Percentiles rank a stretch among this genome's conserved stretches.
These are phyloP conservation scores for Paraconiothyrium brasiliense DNA, from an alignment of 2,329 filamentous ascomycete genomes.

Conservation along the genomic window DNA sequence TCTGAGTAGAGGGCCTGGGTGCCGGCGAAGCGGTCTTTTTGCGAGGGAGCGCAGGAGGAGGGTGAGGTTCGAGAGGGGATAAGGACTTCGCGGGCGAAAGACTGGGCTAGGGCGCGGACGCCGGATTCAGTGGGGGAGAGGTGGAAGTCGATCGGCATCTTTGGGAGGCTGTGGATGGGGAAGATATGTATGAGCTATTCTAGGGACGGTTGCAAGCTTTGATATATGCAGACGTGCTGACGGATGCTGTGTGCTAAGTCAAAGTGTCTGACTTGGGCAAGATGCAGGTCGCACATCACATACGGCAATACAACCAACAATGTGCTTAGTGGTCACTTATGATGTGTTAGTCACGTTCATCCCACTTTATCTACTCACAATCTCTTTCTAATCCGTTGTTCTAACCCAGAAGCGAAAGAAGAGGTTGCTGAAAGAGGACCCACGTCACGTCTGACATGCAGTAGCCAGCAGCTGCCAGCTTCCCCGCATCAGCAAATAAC, in stretches of 20 bases:
- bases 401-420: not conserved
- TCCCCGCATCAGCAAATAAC: constrained; percentile 46
- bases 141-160: not conserved
- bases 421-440: not conserved
- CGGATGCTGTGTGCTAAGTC: not conserved
- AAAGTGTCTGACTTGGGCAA: not conserved
- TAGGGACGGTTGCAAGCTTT: not conserved
- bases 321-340: not conserved
- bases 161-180: not conserved
- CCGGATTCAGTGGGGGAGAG: not conserved
- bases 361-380: not conserved
- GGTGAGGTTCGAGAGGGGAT: not conserved
- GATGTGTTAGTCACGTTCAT: not conserved
- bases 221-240: not conserved
- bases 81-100: not conserved
- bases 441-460: not conserved
- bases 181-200: not conserved
- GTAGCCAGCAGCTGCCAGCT: not conserved
- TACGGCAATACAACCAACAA: not conserved
- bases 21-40: not conserved
- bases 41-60: not conserved
- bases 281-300: not conserved
- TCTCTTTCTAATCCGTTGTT: not conserved
- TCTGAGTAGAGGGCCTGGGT: not conserved
- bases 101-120: not conserved